phyloP scores from a whole-genome alignment of 1,284 basidiomycete genomes.

The Schizophyllum amplum region DNA sequence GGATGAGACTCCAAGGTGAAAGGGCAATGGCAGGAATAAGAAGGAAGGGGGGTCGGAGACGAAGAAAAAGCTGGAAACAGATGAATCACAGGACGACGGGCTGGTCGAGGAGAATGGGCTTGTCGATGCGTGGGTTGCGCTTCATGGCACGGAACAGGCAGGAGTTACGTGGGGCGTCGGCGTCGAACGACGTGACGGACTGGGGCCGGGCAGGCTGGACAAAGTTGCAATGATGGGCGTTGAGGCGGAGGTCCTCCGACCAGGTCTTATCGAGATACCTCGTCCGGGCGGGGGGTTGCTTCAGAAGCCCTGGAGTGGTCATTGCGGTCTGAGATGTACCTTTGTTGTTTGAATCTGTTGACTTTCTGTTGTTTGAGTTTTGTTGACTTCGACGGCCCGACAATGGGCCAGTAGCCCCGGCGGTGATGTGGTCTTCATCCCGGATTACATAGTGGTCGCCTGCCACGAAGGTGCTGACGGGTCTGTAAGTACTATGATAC shows the following conservation, averaged over 20 bases:
- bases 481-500: no score
- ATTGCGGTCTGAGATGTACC: constrained; percentile 20
- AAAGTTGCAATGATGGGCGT: constrained; percentile 31
- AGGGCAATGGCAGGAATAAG: no score
- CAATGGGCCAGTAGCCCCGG: no score
- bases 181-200: constrained; percentile 19
- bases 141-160: constrained; percentile 20
- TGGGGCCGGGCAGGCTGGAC: constrained; percentile 28
- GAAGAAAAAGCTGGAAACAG: no score
- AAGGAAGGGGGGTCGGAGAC: no score
- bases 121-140: constrained; percentile 31
- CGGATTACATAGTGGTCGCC: no score
- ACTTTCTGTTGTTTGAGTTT: no score
- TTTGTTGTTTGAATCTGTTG: constrained; percentile 16
- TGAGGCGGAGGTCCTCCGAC: constrained; percentile 24
- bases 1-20: no score
- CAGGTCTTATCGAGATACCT: constrained; percentile 17
- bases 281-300: not conserved
- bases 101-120: constrained; percentile 29
- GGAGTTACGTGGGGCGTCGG: constrained; percentile 27
- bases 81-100: constrained; percentile 24
- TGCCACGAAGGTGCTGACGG: no score
- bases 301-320: constrained; percentile 22
- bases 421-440: no score
- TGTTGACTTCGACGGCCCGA: no score